phyloP scores from a whole-genome alignment of 1,139 yeast genomes.

The Magnusiomyces magnusii region DNA sequence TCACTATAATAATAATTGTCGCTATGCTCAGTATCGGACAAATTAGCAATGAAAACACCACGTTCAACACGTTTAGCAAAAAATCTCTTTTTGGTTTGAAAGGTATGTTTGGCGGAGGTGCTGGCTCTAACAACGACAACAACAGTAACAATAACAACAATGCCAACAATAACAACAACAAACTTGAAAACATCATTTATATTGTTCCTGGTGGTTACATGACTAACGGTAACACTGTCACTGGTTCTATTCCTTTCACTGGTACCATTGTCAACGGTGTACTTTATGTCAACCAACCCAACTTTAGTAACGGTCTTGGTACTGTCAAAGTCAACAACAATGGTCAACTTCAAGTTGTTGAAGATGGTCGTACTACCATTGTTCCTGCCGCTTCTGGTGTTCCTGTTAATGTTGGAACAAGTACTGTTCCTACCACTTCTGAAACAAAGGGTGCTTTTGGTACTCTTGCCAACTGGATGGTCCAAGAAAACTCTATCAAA shows the following conservation, averaged over 20 bases:
- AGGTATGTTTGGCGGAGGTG: neutral
- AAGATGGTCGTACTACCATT: neutral
- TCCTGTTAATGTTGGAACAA: neutral
- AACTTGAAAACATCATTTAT: neutral
- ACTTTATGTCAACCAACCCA: neutral
- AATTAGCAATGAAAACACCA: neutral
- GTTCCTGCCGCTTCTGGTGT: neutral
- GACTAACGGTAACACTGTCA: neutral
- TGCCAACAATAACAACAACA: neutral
- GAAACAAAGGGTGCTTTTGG: too few species aligned
- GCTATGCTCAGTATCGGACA: neutral
- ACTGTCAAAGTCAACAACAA: neutral
- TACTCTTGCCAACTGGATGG: neutral
- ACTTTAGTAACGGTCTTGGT: neutral
- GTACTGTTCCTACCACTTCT: neutral
- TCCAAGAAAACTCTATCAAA: neutral
- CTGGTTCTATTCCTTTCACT: neutral
- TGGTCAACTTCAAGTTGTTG: conserved; percentile 2
- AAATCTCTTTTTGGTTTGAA: neutral
- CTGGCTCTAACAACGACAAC: neutral
- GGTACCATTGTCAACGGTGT: neutral
- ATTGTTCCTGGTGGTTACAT: neutral
- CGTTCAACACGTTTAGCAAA: too few species aligned
- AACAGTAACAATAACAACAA: too few species aligned
- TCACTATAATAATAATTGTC: neutral